These are phyloP conservation scores for Gyromitra esculenta DNA, from an alignment of 2,329 filamentous ascomycete species.

Conservation along the genomic window DNA sequence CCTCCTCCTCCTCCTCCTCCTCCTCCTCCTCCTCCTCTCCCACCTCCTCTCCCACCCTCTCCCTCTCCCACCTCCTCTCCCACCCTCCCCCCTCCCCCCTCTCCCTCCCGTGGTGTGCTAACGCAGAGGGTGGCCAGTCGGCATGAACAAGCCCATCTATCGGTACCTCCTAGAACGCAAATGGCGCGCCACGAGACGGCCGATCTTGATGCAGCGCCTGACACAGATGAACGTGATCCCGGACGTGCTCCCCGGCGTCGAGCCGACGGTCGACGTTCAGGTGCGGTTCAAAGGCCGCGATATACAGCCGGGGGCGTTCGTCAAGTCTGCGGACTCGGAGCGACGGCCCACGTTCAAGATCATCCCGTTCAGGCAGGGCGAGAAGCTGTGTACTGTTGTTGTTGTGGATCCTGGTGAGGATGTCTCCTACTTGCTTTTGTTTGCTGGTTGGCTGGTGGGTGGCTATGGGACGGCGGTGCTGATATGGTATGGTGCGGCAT, in stretches of 20 bases:
- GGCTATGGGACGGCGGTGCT: neutral
- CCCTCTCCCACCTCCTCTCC: too few relatives aligned
- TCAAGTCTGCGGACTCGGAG: slow-evolving; percentile 79
- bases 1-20: too few relatives aligned
- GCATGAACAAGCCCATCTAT: slow-evolving; percentile 97
- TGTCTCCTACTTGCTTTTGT: neutral
- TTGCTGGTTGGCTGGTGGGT: neutral
- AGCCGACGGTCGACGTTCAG: slow-evolving; percentile 80
- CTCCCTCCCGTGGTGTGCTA: neutral
- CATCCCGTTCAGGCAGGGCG: slow-evolving; percentile 83
- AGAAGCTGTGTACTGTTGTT: slow-evolving; percentile 82
- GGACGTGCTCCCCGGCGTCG: slow-evolving; percentile 82
- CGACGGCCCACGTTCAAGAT: slow-evolving; percentile 78
- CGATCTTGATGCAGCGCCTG: slow-evolving; percentile 84
- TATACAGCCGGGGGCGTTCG: slow-evolving; percentile 78
- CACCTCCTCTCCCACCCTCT: too few relatives aligned
- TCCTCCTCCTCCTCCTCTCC: too few relatives aligned
- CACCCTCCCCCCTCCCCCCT: too few relatives aligned
- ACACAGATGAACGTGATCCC: slow-evolving; percentile 86
- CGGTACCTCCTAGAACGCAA: slow-evolving; percentile 85
- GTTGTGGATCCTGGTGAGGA: slow-evolving; percentile 77
- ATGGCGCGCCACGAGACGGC: slow-evolving; percentile 85
- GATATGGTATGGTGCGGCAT: neutral
- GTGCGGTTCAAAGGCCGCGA: slow-evolving; percentile 78
- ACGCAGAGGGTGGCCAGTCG: slow-evolving; percentile 59